Conservation (phyloP, 108 stramenopile genomes). For the Pseudonitzschia multiseries region DNA sequence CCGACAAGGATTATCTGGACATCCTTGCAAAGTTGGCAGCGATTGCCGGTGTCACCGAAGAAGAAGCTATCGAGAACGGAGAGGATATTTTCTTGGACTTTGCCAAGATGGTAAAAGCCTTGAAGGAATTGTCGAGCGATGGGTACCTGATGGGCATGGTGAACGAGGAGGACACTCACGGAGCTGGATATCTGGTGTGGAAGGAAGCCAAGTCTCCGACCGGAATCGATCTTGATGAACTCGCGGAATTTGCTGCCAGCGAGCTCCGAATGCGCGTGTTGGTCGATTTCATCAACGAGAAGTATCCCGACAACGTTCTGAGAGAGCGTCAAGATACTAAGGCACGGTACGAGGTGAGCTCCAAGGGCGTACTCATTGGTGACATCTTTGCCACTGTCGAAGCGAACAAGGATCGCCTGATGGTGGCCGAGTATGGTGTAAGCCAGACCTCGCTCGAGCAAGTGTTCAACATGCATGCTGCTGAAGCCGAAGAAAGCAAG, state of each 20-base stretch:
- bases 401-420: slow-evolving; percentile 56
- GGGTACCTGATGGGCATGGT: slow-evolving; percentile 49
- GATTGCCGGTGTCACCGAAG: slow-evolving; percentile 18
- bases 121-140: slow-evolving; percentile 48
- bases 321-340: slow-evolving; percentile 83
- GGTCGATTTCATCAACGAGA: slow-evolving; percentile 43
- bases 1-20: slow-evolving; percentile 42
- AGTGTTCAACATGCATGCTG: slow-evolving; percentile 80
- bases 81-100: slow-evolving; percentile 43
- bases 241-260: slow-evolving; percentile 59
- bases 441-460: slow-evolving; percentile 81
- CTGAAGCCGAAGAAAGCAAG: slow-evolving; percentile 59
- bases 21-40: not conserved
- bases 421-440: slow-evolving; percentile 72
- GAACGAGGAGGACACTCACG: slow-evolving; percentile 30
- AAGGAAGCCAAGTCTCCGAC: slow-evolving; percentile 56
- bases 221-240: slow-evolving; percentile 48
- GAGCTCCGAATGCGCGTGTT: slow-evolving; percentile 69
- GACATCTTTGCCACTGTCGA: slow-evolving; percentile 70
- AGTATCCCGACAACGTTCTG: slow-evolving; percentile 55
- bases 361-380: slow-evolving; percentile 62
- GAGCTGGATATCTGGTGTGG: slow-evolving; percentile 53
- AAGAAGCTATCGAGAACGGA: slow-evolving; percentile 18
- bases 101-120: slow-evolving; percentile 40
- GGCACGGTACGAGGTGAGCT: slow-evolving; percentile 68